A percentile compares a stretch with the other conserved stretches of the same genome.
phyloP scores from a whole-genome alignment of 2,329 filamentous ascomycete species.

The Mariannaea elegans region DNA sequence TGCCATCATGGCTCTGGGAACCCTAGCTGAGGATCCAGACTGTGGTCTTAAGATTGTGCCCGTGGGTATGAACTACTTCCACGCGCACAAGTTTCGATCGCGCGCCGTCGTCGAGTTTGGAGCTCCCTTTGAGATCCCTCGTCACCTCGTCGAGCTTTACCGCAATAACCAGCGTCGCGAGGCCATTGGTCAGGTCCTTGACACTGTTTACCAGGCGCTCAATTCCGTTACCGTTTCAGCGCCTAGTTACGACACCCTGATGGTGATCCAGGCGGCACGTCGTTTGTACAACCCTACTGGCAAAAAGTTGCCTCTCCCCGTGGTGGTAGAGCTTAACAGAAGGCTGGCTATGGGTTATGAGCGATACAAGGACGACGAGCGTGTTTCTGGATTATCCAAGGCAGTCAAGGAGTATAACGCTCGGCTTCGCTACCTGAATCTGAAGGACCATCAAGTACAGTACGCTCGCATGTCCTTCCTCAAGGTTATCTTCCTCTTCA shows the following conservation, averaged over 20 bases:
- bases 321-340: conserved; percentile 93
- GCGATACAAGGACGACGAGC: conserved; percentile 88
- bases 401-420: conserved; percentile 87
- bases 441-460: conserved; percentile 93
- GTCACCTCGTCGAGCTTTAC: conserved; percentile 86
- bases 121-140: conserved; percentile 83
- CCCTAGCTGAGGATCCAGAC: conserved; percentile 83
- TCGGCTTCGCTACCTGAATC: conserved; percentile 82
- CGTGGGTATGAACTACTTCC: conserved; percentile 99
- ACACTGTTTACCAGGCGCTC: conserved; percentile 85
- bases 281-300: conserved; percentile 93
- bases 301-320: conserved; percentile 90
- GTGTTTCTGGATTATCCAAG: conserved; percentile 78
- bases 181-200: conserved; percentile 84
- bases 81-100: conserved; percentile 97
- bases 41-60: conserved; percentile 95
- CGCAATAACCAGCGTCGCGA: conserved; percentile 84
- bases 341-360: conserved; percentile 91
- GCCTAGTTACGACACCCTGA: conserved; percentile 94
- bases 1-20: conserved; percentile 95
- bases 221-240: conserved; percentile 90
- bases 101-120: conserved; percentile 96
- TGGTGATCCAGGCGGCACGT: conserved; percentile 94
- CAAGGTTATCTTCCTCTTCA: conserved; percentile 77
- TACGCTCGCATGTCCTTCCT: conserved; percentile 85